Base-by-base conservation (phyloP, 805 yeast species). In the Metschnikowia noctiluminum region DNA sequence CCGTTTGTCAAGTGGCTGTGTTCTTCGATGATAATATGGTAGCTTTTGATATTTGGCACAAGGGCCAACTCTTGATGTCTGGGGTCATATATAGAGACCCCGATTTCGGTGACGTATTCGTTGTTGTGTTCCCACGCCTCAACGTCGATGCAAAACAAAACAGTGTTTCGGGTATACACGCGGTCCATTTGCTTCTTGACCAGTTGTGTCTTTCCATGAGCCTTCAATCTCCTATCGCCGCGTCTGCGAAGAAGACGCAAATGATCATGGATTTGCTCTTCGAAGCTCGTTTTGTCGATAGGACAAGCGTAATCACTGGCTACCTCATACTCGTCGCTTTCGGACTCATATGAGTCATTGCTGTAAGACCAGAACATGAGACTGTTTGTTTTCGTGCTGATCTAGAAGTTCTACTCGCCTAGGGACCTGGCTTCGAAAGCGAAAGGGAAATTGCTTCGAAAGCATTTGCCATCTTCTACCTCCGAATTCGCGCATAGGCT, bases 71-170 rank as follows among this genome's bases (percentile, higher is more conserved):
- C 45, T 43, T 52, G 56, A 26, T 43, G 42, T 14, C 42, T 35
- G 3, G 65, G 63, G 40, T 63, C 65, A 40, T 61, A 59, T 12
- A 63, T 53, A 21, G 62, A 55, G 3, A 62, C 44, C 9, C 67
- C 67, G n/a, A 63, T 54, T 42, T 63, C 67, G 30, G 65, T 60
- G 34, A 62, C 52, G 21, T 42, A 39, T 4, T 28, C 35, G 12
- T 43, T 45, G 28, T 45, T 38, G 7, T 43, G 36, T 39, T 63
- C 65, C 47, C 50, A 59, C 6, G 65, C 65, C 51, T 63, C 66
- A 11, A 63, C 58, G 41, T 63, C 66, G 12, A 63, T 45, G 27
- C 60, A 49, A 30, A 62, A 56, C 35, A 62, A 50, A 28, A 60
- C 56, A 35, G 45, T 27, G 26, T 52, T 32, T 39, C 62, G 49